Base-by-base conservation (phyloP, 148 eudicot species). In the Limonium bicolor region DNA sequence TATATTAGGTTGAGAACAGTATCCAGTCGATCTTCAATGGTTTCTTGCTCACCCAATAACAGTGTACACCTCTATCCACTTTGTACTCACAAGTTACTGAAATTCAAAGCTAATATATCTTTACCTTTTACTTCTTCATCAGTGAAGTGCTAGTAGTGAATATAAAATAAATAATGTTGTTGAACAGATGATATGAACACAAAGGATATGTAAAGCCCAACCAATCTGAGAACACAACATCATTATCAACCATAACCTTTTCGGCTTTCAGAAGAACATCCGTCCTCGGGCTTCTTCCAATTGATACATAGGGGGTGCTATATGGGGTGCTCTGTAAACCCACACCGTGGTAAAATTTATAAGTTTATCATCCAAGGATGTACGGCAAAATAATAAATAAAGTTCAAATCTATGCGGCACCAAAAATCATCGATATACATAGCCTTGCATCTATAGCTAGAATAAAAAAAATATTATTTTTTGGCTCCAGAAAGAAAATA, bases 201-300 rank as follows among this genome's bases (percentile, higher is more conserved):
- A 7, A 53, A 82, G 96, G 96, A 82, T 87, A 87, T 87, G 51
- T 83, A 88, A 36, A 88, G 92, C 56, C 97, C 97, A 18, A 83
- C 86, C 59, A 88, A 55, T 66, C 97, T 74, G 48, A 88, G 60
- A 44, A 80, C 79, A 50, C 79, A 74, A 12, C 94, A 14, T 74
- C 81, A 56, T 55, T 41, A 29, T 77, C 87, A 24, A 83, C 48
- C 57, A 70, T 94, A 43, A 62, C 77, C 30, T 67, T 68, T 59
- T 88, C 97, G 28, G 94, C 80, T 36, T 63, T 65, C 14, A 88
- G 61, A 50, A 88, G 92, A 28, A 74, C 58, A 64, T 83, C 94
- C 33, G 86, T 77, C 67, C 92, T 70, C 6, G 81, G 75, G 59
- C 86, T 80, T 57, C 56, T 83, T 27, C 94, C 97, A 48, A 74